These are phyloP conservation scores for Teunomyces tritomae DNA, from an alignment of 805 yeast genomes.

Conservation along the genomic window DNA sequence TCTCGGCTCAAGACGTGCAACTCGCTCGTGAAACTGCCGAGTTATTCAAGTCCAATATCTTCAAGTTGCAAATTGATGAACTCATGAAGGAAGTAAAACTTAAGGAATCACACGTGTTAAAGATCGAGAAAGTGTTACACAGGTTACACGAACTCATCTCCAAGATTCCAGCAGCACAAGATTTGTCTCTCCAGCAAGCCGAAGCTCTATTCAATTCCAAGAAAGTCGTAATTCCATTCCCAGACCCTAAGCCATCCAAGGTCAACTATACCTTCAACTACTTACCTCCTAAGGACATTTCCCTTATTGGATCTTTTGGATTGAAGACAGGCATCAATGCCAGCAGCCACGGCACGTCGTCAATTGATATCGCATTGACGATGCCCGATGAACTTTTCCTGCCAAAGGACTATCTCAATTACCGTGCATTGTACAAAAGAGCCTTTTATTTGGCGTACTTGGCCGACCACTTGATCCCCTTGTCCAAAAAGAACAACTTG, in stretches of 20 bases:
- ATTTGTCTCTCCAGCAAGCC: slow-evolving; percentile 56
- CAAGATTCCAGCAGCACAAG: slow-evolving; percentile 55
- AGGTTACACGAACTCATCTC: slow-evolving; percentile 67
- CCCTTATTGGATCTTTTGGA: slow-evolving; percentile 87
- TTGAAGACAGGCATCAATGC: slow-evolving; percentile 66
- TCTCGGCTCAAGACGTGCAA: slow-evolving; percentile 81
- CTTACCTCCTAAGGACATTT: slow-evolving; percentile 66
- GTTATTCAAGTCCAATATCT: slow-evolving; percentile 89
- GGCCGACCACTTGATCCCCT: slow-evolving; percentile 58
- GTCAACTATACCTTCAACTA: slow-evolving; percentile 72
- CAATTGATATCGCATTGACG: slow-evolving; percentile 75
- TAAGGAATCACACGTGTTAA: slow-evolving; percentile 62
- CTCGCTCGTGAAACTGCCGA: slow-evolving; percentile 93
- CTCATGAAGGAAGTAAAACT: slow-evolving; percentile 75
- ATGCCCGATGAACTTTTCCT: slow-evolving; percentile 79
- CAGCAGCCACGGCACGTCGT: slow-evolving; percentile 9
- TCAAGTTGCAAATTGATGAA: slow-evolving; percentile 93
- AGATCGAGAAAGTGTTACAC: slow-evolving; percentile 74
- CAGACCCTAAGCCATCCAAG: slow-evolving; percentile 81
- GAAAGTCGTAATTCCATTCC: slow-evolving; percentile 71
- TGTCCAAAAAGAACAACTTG: slow-evolving; percentile 53
- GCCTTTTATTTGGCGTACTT: slow-evolving; percentile 82
- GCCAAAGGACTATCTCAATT: slow-evolving; percentile 86
- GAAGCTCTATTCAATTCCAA: slow-evolving; percentile 50
- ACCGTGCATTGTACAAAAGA: slow-evolving; percentile 85